Base-by-base conservation (phyloP, 177 flowering plant species). In the Vitis hybrid region DNA sequence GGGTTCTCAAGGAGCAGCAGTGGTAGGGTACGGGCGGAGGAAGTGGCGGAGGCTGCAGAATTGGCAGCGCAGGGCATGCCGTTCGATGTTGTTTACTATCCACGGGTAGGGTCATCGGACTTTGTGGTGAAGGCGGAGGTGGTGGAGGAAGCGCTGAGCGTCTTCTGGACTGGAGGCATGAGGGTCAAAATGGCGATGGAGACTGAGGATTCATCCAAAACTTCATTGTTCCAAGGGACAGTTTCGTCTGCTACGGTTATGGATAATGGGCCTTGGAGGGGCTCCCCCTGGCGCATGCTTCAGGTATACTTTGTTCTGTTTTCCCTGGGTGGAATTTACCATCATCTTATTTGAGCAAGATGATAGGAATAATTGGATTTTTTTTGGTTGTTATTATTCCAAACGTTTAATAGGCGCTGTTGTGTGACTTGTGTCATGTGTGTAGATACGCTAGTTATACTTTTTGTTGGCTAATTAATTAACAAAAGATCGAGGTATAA, bases 221-320 rank as follows among this genome's bases (percentile, higher is more conserved):
- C 77, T 80, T 73, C 79, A 0, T 89, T 86, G 90, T 81, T 72
- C 50, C 87, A 84, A 57, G 98, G 98, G 31, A 78, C 84, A 0
- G 79, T 89, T 22, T 63, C 83, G 1, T 57, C 81, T 8, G 73
- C 68, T 50, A 50, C 45, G 1, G 19, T 66, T 64, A 72, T 73
- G 0, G 83, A 79, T 2, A 66, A 53, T 16, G 91, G 89, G 48
- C 80, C 77, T 0, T 88, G 90, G 86, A 68, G 34, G 8, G 71
- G 80, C 48, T 88, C 94, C 63, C 91, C 91, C 0, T 92, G 95
- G 97, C 81, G 87, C 10, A 83, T 82, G 88, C 91, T 92, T 73
- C 83, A 88, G 93, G 97, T 92, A 66, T 63, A 3, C 3, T 16
- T 11, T 52, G n/a, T 2, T 55, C 19, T 34, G 18, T 51, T 9